A percentile compares a stretch with the other conserved stretches of the same genome.
Evolutionary conservation across 148 eudicot species (phyloP).

Genomic region (Arbutus unedo): DNA sequence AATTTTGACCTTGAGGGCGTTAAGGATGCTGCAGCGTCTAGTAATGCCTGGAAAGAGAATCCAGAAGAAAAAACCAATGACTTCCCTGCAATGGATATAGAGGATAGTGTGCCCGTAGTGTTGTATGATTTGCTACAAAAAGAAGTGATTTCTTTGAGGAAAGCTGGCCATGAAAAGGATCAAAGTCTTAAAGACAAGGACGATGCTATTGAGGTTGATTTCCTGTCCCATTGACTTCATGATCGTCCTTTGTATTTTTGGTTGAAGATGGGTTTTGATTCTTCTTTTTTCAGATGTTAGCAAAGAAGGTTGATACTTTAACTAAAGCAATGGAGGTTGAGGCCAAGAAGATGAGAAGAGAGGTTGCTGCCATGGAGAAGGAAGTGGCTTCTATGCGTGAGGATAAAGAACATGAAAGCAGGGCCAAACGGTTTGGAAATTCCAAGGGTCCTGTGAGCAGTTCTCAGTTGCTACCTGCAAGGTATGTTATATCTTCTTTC

Average conservation of each 20-base stretch:
- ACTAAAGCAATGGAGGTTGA: constrained; percentile 99
- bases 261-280: constrained; percentile 10
- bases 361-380: constrained; percentile 99
- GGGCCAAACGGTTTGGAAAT: constrained; percentile 66
- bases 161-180: constrained; percentile 89
- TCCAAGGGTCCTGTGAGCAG: constrained; percentile 64
- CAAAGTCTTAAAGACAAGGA: constrained; percentile 98
- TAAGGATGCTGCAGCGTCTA: constrained; percentile 50
- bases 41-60: constrained; percentile 49
- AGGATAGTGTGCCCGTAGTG: constrained; percentile 77
- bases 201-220: constrained; percentile 86
- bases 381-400: constrained; percentile 96
- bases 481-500: constrained; percentile 42
- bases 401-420: constrained; percentile 91
- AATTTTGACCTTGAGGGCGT: constrained; percentile 50
- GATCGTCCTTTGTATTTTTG: background rate
- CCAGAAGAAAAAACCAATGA: constrained; percentile 70
- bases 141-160: constrained; percentile 87
- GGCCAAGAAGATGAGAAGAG: constrained; percentile 99
- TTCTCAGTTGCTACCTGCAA: constrained; percentile 78
- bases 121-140: constrained; percentile 89
- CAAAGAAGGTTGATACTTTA: constrained; percentile 94
- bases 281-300: constrained; percentile 63
- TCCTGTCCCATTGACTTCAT: background rate
- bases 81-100: constrained; percentile 43